Base-by-base conservation (phyloP, 192 early-diverging fungal genomes). In the Spinellus fusiger region DNA sequence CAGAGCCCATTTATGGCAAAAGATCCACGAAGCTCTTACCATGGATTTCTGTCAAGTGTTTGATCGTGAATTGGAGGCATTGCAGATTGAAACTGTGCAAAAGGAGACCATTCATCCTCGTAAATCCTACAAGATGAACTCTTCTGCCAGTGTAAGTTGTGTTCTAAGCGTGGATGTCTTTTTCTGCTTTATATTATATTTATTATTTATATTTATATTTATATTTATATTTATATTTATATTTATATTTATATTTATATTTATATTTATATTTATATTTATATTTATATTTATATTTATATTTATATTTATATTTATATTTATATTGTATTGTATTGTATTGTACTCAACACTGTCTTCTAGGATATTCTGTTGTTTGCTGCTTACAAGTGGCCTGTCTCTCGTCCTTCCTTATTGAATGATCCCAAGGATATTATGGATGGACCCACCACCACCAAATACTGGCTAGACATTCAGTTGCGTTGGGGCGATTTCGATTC, bases 101-200 rank as follows among this genome's bases (percentile, higher is more conserved):
- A 99, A 97, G 79, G 96, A 99, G 73, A 94, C 91, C 3, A 99
- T 99, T 59, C 96, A 99, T 65, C 96, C 96, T 46, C 89, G 96
- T 75, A 99, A 99, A 76, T 94, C 92, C 10, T 99, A 99, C 86
- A 99, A 99, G 81, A 97, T 97, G 96, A 95, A 93, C 71, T 87
- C 84, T 61, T 92, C 89, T 38, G 65, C 65, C 28, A 59, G 56
- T 61, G 40, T 44, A 44, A 44, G 40, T 44, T n/a, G n/a, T n/a
- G n/a, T n/a, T n/a, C n/a, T n/a, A n/a, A n/a, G n/a, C n/a, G n/a
- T n/a, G n/a, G n/a, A n/a, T n/a, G n/a, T n/a, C n/a, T n/a, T n/a
- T n/a, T n/a, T n/a, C n/a, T n/a, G n/a, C n/a, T n/a, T n/a, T n/a
- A n/a, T n/a, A n/a, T n/a, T n/a, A n/a, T n/a, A n/a, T n/a, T n/a